phyloP scores from a whole-genome alignment of 1,284 basidiomycete species.

The Ganoderma meredithae region DNA sequence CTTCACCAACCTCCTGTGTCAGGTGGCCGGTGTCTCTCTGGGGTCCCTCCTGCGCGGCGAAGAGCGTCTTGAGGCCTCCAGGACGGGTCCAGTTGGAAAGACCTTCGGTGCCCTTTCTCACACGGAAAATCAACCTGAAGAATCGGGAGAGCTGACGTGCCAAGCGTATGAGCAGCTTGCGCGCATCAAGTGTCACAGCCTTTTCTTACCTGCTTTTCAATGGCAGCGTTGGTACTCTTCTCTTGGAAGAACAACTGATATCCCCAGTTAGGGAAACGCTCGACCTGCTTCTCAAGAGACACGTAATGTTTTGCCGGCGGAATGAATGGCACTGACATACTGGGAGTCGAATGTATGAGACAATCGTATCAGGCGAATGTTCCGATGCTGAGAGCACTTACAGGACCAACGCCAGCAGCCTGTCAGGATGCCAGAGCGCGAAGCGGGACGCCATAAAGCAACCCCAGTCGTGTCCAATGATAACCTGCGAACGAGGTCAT shows the following conservation, averaged over 20 bases:
- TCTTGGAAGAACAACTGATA: conserved; percentile 72
- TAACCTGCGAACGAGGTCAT: conserved; percentile 48
- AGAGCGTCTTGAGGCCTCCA: conserved; percentile 23
- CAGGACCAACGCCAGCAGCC: conserved; percentile 64
- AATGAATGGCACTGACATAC: conserved; percentile 67
- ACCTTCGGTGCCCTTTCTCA: conserved; percentile 8
- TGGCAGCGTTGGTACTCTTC: conserved; percentile 53
- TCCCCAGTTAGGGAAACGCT: conserved; percentile 59
- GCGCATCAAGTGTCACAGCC: background rate
- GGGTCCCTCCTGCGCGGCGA: conserved; percentile 10
- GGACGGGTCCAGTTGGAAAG: conserved; percentile 26
- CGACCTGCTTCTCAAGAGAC: conserved; percentile 57
- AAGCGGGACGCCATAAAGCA: conserved; percentile 64
- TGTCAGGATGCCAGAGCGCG: conserved; percentile 70
- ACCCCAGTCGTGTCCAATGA: conserved; percentile 82
- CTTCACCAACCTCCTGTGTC: conserved; percentile 25
- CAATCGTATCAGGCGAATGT: conserved; percentile 7
- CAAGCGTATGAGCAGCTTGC: conserved; percentile 12
- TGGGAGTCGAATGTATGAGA: conserved; percentile 36
- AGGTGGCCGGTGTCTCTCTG: conserved; percentile 20
- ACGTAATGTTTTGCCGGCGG: conserved; percentile 59
- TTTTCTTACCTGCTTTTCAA: conserved; percentile 47
- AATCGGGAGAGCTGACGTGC: conserved; percentile 26
- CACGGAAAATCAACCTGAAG: conserved; percentile 26
- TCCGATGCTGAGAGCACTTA: conserved; percentile 42